These are phyloP conservation scores for Epichloe festucae DNA, from an alignment of 2,329 filamentous ascomycete species.

Conservation along the genomic window DNA sequence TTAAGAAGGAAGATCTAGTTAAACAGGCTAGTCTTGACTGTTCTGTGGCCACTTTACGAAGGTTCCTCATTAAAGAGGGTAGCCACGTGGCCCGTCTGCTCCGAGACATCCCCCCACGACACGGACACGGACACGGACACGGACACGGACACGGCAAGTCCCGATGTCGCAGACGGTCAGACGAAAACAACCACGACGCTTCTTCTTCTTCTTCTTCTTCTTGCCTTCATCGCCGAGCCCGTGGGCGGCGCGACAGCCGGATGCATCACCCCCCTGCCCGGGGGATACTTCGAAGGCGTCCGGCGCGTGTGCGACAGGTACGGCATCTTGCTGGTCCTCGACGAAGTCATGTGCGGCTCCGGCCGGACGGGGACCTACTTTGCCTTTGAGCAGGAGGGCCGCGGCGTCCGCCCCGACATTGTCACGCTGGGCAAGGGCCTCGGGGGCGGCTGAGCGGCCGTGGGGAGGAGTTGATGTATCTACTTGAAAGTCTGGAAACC, in stretches of 20 bases:
- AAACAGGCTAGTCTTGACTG: too few species aligned
- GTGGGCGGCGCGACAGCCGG: constrained; percentile 37
- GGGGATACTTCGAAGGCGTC: constrained; percentile 41
- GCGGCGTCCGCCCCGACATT: constrained; percentile 40
- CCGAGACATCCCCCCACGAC: too few species aligned
- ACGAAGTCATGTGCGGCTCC: constrained; percentile 57
- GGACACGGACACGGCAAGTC: too few species aligned
- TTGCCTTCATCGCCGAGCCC: constrained; percentile 36
- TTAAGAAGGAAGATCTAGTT: too few species aligned
- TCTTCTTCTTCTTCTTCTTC: too few species aligned
- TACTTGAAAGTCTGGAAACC: too few species aligned
- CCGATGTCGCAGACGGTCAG: too few species aligned
- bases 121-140: too few species aligned
- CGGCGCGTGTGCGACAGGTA: constrained; percentile 40
- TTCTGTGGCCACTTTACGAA: too few species aligned
- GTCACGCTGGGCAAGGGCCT: constrained; percentile 52
- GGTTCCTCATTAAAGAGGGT: neutral
- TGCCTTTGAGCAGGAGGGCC: constrained; percentile 47
- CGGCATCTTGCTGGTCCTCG: constrained; percentile 40
- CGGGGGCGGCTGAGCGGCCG: constrained; percentile 36
- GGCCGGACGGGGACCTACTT: constrained; percentile 49
- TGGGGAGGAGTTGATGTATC: too few species aligned
- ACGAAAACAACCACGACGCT: too few species aligned
- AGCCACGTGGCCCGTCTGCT: constrained; percentile 12
- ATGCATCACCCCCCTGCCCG: constrained; percentile 30